phyloP scores from a whole-genome alignment of 202 grass and related monocot species.

The Digitaria exilis region DNA sequence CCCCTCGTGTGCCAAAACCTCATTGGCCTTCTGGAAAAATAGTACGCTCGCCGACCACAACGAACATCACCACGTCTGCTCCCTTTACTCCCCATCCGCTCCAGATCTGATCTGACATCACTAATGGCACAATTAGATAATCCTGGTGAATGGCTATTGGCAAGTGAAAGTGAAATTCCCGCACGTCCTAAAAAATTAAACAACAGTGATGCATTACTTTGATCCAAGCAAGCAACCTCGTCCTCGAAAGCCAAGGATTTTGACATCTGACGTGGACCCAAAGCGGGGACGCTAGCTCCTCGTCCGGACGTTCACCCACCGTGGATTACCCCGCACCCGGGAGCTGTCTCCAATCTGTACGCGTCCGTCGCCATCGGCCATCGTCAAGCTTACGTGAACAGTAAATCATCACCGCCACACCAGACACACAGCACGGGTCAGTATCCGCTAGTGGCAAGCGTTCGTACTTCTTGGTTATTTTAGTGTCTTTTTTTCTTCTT shows the following conservation, averaged over 20 bases:
- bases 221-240: background rate
- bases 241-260: background rate
- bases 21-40: background rate
- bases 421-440: background rate
- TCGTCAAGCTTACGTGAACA: background rate
- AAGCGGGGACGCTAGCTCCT: background rate
- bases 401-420: too few species aligned
- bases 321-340: background rate
- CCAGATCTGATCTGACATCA: background rate
- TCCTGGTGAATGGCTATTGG: background rate
- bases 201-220: background rate
- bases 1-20: background rate
- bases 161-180: background rate
- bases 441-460: background rate
- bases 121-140: background rate
- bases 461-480: background rate
- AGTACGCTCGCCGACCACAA: background rate
- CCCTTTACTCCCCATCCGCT: background rate
- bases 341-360: conserved; percentile 1
- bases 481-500: background rate
- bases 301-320: background rate
- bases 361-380: background rate
- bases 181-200: background rate
- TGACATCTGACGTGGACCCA: background rate
- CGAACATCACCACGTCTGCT: background rate